A percentile compares a stretch with the other conserved stretches of the same genome.
Evolutionary conservation across 345 rosid species (phyloP).

Genomic region (Firmiana major): DNA sequence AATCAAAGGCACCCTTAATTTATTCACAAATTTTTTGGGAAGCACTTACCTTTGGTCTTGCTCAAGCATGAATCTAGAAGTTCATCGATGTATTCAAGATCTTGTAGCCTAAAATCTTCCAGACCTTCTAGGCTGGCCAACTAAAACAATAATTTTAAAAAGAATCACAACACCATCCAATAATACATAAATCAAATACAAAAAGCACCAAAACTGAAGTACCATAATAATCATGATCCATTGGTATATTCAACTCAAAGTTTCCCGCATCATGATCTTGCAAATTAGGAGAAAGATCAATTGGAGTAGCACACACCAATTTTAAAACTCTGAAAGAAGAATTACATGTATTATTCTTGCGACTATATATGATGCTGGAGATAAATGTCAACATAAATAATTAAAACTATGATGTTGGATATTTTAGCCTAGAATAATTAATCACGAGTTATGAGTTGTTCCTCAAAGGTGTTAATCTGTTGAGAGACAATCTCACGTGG

Average conservation of each 20-base stretch:
- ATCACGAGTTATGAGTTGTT: too few relatives aligned
- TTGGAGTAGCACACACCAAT: too few relatives aligned
- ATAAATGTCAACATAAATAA: not conserved
- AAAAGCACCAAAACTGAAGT: not conserved
- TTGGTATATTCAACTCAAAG: not conserved
- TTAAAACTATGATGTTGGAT: not conserved
- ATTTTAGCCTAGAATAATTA: too few relatives aligned
- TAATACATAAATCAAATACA: not conserved
- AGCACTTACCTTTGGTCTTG: not conserved
- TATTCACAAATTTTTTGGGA: not conserved
- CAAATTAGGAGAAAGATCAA: not conserved
- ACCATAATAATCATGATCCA: not conserved
- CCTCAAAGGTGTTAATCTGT: too few relatives aligned
- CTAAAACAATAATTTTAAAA: not conserved
- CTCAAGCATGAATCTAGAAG: fast-evolving
- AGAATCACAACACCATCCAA: not conserved
- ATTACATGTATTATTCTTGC: too few relatives aligned
- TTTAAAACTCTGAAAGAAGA: too few relatives aligned
- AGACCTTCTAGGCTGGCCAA: too few relatives aligned
- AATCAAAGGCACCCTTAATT: not conserved
- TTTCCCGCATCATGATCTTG: not conserved
- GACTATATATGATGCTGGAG: too few relatives aligned
- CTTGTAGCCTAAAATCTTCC: too few relatives aligned
- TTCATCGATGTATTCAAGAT: fast-evolving
- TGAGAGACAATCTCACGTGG: too few relatives aligned